phyloP scores from a whole-genome alignment of 2,329 filamentous ascomycete species.

The Massarina eburnea region DNA sequence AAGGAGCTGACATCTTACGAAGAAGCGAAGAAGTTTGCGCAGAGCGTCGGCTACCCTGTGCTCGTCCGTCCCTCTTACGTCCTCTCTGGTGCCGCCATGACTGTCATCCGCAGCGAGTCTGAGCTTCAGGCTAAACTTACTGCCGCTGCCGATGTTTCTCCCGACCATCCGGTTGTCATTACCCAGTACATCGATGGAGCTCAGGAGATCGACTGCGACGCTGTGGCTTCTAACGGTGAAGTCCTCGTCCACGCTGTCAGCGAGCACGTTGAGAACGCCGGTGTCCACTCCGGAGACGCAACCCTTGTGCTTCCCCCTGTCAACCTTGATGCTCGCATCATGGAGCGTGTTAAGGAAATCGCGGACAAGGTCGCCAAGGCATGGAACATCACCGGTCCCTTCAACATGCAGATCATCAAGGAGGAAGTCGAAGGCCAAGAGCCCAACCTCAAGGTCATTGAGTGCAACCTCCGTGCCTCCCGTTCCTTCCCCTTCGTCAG shows the following conservation, averaged over 20 bases:
- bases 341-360: slow-evolving; percentile 91
- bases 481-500: slow-evolving; percentile 98
- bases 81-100: slow-evolving; percentile 97
- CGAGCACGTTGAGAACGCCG: slow-evolving; percentile 95
- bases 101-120: slow-evolving; percentile 82
- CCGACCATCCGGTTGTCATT: slow-evolving; percentile 97
- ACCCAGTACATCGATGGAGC: slow-evolving; percentile 98
- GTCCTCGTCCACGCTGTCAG: slow-evolving; percentile 89
- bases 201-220: slow-evolving; percentile 94
- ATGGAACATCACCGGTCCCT: slow-evolving; percentile 95
- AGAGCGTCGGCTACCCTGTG: slow-evolving; percentile 87
- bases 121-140: slow-evolving; percentile 95
- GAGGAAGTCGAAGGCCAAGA: slow-evolving; percentile 74
- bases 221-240: slow-evolving; percentile 82
- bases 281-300: slow-evolving; percentile 97
- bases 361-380: slow-evolving; percentile 95
- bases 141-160: slow-evolving; percentile 85
- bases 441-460: slow-evolving; percentile 87
- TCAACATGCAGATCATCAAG: slow-evolving; percentile 99
- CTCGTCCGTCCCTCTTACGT: slow-evolving; percentile 95
- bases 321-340: slow-evolving; percentile 73
- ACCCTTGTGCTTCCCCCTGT: slow-evolving; percentile 89
- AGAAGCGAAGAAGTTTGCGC: slow-evolving; percentile 84
- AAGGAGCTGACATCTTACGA: slow-evolving; percentile 90
- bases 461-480: slow-evolving; percentile 96